phyloP scores from a whole-genome alignment of 1,139 yeast species.

The Meyerozyma athensensis region DNA sequence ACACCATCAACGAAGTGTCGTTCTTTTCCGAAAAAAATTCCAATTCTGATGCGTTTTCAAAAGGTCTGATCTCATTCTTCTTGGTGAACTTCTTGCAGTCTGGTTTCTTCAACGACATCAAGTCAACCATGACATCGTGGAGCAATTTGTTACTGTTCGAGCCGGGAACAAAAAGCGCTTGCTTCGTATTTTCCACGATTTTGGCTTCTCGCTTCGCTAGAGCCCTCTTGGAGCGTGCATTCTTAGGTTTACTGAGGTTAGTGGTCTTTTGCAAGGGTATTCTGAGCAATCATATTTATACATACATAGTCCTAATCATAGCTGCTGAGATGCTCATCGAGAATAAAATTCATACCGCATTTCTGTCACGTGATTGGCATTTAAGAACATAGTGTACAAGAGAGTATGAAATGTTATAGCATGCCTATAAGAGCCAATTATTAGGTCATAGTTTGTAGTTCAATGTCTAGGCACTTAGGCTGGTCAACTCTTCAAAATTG shows the following conservation, averaged over 20 bases:
- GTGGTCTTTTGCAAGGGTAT: conserved; percentile 5
- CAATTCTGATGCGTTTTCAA: conserved; percentile 81
- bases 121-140: conserved; percentile 87
- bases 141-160: conserved; percentile 71
- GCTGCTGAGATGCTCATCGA: conserved; percentile 1
- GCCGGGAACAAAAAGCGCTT: conserved; percentile 90
- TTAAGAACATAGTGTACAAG: background rate
- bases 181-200: conserved; percentile 82
- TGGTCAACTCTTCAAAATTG: background rate
- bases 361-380: background rate
- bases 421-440: no score
- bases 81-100: conserved; percentile 79
- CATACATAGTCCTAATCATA: conserved; percentile 68
- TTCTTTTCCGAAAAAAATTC: conserved; percentile 95
- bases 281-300: conserved; percentile 7
- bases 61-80: conserved; percentile 87
- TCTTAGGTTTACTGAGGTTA: conserved; percentile 59
- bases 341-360: conserved; percentile 1
- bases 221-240: conserved; percentile 94
- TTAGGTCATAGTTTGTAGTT: no score
- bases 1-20: conserved; percentile 81
- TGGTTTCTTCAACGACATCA: conserved; percentile 90
- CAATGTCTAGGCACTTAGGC: no score
- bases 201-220: conserved; percentile 85
- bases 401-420: no score